phyloP scores from a whole-genome alignment of 805 yeast species.

The Yarrowia yakushimensis region DNA sequence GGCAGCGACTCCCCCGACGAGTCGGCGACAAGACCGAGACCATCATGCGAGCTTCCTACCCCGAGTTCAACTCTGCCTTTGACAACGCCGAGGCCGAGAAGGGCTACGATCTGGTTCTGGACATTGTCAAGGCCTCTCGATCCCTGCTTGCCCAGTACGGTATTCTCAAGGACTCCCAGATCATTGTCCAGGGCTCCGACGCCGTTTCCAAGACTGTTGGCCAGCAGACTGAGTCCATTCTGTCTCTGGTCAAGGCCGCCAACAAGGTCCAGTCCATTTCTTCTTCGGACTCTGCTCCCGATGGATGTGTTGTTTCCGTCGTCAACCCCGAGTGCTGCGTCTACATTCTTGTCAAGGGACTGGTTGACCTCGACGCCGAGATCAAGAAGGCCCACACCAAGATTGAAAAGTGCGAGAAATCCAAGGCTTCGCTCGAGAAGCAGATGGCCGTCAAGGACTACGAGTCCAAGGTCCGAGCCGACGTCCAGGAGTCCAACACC shows the following conservation, averaged over 20 bases:
- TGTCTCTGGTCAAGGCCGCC: conserved; percentile 87
- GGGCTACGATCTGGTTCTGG: conserved; percentile 80
- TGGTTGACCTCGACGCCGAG: conserved; percentile 88
- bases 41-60: conserved; percentile 77
- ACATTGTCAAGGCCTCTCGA: conserved; percentile 85
- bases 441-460: conserved; percentile 70
- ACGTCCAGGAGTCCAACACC: conserved; percentile 73
- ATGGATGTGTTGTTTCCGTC: conserved; percentile 84
- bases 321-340: conserved; percentile 80
- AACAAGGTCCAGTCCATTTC: conserved; percentile 63
- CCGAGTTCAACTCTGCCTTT: conserved; percentile 57
- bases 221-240: conserved; percentile 80
- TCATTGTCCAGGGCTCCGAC: conserved; percentile 68
- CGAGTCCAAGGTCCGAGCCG: conserved; percentile 75
- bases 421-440: conserved; percentile 63
- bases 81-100: conserved; percentile 61
- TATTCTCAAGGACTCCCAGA: conserved; percentile 82
- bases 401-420: conserved; percentile 59
- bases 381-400: conserved; percentile 77
- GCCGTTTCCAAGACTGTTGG: conserved; percentile 51
- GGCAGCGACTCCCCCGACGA: conserved; percentile 96
- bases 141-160: conserved; percentile 87
- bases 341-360: conserved; percentile 90
- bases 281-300: conserved; percentile 57
- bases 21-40: conserved; percentile 63